Evolutionary conservation across 345 rosid species (phyloP).

Genomic region (Boechera stricta): DNA sequence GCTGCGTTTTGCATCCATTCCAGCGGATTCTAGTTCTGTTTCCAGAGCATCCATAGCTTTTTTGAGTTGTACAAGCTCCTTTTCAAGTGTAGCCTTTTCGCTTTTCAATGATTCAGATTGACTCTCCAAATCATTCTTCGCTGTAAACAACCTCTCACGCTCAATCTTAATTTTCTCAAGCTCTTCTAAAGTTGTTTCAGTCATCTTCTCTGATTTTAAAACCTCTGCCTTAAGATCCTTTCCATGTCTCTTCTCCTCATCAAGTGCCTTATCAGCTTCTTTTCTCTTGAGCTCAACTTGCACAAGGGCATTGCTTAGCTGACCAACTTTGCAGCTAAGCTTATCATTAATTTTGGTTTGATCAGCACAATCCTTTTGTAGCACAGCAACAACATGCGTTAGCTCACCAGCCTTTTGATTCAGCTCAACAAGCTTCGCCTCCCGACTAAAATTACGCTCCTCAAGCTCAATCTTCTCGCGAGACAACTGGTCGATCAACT

Average conservation of each 20-base stretch:
- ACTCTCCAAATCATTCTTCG: slow-evolving; percentile 48
- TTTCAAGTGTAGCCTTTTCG: slow-evolving; percentile 54
- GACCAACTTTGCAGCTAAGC: slow-evolving; percentile 43
- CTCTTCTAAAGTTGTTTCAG: slow-evolving; percentile 46
- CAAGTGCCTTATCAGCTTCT: slow-evolving; percentile 46
- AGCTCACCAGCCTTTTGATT: slow-evolving; percentile 48
- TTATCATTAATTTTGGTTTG: slow-evolving; percentile 48
- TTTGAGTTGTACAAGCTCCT: slow-evolving; percentile 53
- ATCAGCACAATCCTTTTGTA: slow-evolving; percentile 44
- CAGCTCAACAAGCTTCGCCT: slow-evolving; percentile 54
- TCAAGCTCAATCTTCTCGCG: slow-evolving; percentile 57
- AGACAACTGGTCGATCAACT: slow-evolving; percentile 44
- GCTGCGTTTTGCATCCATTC: slow-evolving; percentile 15
- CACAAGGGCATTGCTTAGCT: slow-evolving; percentile 42
- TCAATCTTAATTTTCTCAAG: slow-evolving; percentile 44
- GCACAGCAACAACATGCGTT: slow-evolving; percentile 35
- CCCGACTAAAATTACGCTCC: slow-evolving; percentile 44
- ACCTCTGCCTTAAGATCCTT: slow-evolving; percentile 45
- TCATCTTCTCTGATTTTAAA: slow-evolving; percentile 52
- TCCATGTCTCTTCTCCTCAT: slow-evolving; percentile 53
- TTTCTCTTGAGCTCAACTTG: slow-evolving; percentile 52
- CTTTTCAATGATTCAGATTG: slow-evolving; percentile 40
- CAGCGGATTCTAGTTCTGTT: slow-evolving; percentile 49
- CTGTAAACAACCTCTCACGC: slow-evolving; percentile 43
- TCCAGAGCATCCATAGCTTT: slow-evolving; percentile 45